Evolutionary conservation across 2,329 filamentous ascomycete species (phyloP), one percentile per base, ranked within the genome.

Genomic region (Ascochyta pisi): DNA sequence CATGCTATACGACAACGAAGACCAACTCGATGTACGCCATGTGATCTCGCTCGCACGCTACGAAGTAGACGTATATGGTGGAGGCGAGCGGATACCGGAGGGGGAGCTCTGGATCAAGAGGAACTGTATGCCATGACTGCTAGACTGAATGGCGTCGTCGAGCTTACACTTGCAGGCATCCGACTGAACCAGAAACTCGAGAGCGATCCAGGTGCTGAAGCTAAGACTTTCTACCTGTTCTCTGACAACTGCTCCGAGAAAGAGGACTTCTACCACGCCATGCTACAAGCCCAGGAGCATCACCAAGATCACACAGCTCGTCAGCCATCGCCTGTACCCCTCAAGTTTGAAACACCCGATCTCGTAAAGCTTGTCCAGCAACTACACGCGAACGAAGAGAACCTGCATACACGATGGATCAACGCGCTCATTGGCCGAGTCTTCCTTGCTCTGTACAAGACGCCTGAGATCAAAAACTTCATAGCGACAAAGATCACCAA

Each of bases 1-100:
- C 46, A 97, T 99, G 91, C 86, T 99, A 9, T 99, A 97, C 76
- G 95, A 99, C 73, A 93, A 98, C 70, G 88, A 92, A 49, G 92
- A 96, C 65, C 93, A 98, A 76, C 83, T 97, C 65, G 95, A 99
- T 77, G 95, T 99, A 15, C 89, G 94, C 61, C 92, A 98, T 78
- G 95, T 99, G 50, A 91, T 99, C 53, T 96, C 93, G 0, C 84
- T 99, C 9, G 89, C 91, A 31, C 90, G 96, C 68, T 92, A 98
- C 77, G 84, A 89, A 58, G 85, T 98, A 53, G 90, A 88, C 66
- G 86, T 98, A 68, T 95, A 93, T 75, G 91, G 89, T 6, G 94
- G 92, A 26, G 89, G 87, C 52, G 87, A 89, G 49, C 71, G 78
- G 6, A 93, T 94, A 24, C 91, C 90, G 0, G 95, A 99, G 74